A percentile compares a stretch with the other conserved stretches of the same genome.
These are phyloP conservation scores for Rubia occidens DNA, from an alignment of 305 asterid species.

Conservation along the genomic window DNA sequence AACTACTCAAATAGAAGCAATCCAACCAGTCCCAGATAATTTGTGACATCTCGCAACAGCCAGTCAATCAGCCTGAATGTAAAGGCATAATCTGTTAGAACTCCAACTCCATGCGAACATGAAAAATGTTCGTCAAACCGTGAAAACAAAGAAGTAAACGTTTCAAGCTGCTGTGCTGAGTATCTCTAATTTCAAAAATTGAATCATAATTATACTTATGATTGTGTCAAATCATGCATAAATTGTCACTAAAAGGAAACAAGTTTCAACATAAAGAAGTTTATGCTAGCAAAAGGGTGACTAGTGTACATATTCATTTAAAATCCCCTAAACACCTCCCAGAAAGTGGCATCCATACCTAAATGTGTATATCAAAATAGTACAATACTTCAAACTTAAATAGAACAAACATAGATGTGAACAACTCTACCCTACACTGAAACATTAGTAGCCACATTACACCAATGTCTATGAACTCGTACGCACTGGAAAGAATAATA, in stretches of 20 bases:
- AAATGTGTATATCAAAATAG: not conserved
- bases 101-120: constrained; percentile 23
- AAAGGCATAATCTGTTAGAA: constrained; percentile 21
- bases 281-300: not conserved
- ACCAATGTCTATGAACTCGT: not conserved
- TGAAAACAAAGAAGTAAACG: no score
- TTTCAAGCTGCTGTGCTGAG: no score
- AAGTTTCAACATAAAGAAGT: not conserved
- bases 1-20: constrained; percentile 40
- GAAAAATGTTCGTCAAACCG: no score
- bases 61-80: constrained; percentile 2
- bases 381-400: not conserved
- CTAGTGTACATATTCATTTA: not conserved
- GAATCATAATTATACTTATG: no score
- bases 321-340: not conserved
- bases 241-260: not conserved
- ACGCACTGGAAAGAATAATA: not conserved
- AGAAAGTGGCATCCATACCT: not conserved
- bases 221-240: not conserved
- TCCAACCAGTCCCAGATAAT: constrained; percentile 41
- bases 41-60: no score
- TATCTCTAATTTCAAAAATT: no score
- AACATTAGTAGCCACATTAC: no score
- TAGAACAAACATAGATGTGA: not conserved
- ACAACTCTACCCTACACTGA: not conserved